Evolutionary conservation across 371 early-diverging fungal genomes (phyloP), one percentile per base, ranked within the genome.

Genomic region (Rhizomucor miehei): DNA sequence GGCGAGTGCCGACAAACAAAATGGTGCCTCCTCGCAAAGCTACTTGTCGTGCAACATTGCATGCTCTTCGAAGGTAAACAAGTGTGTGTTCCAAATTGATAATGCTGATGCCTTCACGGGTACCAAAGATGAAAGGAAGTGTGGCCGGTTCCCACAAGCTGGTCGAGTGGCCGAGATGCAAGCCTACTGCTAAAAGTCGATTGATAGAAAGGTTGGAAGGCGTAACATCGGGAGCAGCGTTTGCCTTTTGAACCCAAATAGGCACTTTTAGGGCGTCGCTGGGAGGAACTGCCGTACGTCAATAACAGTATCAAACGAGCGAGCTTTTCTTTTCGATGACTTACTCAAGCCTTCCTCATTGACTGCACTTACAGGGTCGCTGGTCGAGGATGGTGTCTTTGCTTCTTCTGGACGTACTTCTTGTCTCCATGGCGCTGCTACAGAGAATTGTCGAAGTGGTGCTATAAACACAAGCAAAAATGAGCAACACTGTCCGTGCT

Each of bases 11-110:
- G n/a, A 93, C 77, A 67, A 97, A 98, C 49, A 97, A 56, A 47
- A 98, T 86, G 46, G 86, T 81, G 11, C 98, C 97, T 34, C 91
- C 93, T 25, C 83, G 71, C 39, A 79, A 68, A 20, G 94, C 89
- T 1, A 94, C 84, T 46, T 88, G 85, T 29, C 86, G 68, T 17
- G 84, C 80, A 19, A 95, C 84, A 35, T 81, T 81, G 57, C 88
- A 84, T 16, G 96, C 92, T 48, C 96, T 78, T 39, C 97, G 82
- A 37, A 98, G 80, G 45, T 87, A 81, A n/a, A 87, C 85, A 51
- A 97, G 65, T 0, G 98, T 97, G 40, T 92, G 89, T 63, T 98
- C 98, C 57, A 96, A 73, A 67, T 98, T 93, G 77, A 98, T 95
- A 57, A 98, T 90, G 65, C 89, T 89, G 58, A 96, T 88, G 24